A percentile compares a stretch with the other conserved stretches of the same genome.
Evolutionary conservation across 768 basidiomycete genomes (phyloP).

Genomic region (Paxillus rubicundulus): DNA sequence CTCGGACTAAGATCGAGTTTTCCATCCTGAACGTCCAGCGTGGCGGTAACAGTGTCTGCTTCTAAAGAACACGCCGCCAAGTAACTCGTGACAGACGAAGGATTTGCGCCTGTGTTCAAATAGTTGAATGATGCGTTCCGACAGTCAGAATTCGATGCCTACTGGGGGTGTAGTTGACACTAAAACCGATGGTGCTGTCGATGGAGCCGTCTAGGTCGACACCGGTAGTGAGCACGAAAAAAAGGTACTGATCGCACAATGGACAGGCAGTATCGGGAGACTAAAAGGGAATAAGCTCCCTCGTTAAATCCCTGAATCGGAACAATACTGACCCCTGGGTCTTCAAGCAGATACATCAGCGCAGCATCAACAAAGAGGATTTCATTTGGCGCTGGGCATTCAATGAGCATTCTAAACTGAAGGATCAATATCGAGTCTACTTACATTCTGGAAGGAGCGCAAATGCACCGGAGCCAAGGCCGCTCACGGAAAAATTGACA

Average conservation of each 20-base stretch:
- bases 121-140: not conserved
- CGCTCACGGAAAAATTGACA: not conserved
- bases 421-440: not conserved
- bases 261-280: not conserved
- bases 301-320: too few relatives aligned
- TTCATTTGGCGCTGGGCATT: too few relatives aligned
- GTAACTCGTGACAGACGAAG: not conserved
- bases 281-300: not conserved
- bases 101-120: not conserved
- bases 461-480: not conserved
- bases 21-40: constrained; percentile 1
- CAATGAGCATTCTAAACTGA: too few relatives aligned
- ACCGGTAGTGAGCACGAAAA: constrained; percentile 11
- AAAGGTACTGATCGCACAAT: not conserved
- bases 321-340: too few relatives aligned
- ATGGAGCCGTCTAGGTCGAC: constrained; percentile 3
- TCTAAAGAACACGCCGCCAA: constrained; percentile 9
- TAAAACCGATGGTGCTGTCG: not conserved
- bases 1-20: not conserved
- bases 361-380: too few relatives aligned
- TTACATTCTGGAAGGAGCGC: not conserved
- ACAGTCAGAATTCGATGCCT: not conserved
- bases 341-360: too few relatives aligned
- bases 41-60: not conserved
- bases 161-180: not conserved